Evolutionary conservation across 1,139 yeast species (phyloP), one percentile per base, ranked within the genome.

Genomic region (Spathaspora sp.): DNA sequence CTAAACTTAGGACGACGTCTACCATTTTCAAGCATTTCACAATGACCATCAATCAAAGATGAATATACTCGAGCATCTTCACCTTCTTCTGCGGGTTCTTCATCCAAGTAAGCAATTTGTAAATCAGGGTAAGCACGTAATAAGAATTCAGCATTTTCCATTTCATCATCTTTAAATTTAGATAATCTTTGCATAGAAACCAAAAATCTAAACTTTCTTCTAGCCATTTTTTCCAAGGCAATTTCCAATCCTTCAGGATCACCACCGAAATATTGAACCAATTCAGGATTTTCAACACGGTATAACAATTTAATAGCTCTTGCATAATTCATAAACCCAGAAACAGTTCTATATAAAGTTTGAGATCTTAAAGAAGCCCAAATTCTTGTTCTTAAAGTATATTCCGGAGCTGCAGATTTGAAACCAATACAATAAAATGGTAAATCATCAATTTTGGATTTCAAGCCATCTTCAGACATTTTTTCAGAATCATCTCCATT

Each of bases 281-380:
- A 90, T 73, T 93, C 99, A 46, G 99, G 99, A 74, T 93, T 93
- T 74, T 93, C 99, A 63, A 93, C 99, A 76, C 99, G 89, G 80
- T 93, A 93, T 58, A 93, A 82, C 68, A 93, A 81, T 72, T 93
- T 93, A 66, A 93, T 91, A 49, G 99, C 99, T 76, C 98, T 88
- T 25, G 98, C 95, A 68, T 93, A 93, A 74, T 93, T 93, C 99
- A 93, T 93, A 78, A 93, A 93, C 67, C 99, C 99, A 55, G 98
- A 90, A 50, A 93, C 97, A 55, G 99, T 93, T 78, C 99, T 89
- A 78, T 93, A 93, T 70, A 93, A 78, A 44, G 99, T 93, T 78
- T 93, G 99, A 44, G 98, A 93, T 73, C 98, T 88, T 65, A 93
- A 82, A 43, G 99, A 93, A 44, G 99, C 99, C 99, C 99, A 93